Evolutionary conservation across 306 rosid genomes (phyloP).

Genomic region (Dalbergia cultrata): DNA sequence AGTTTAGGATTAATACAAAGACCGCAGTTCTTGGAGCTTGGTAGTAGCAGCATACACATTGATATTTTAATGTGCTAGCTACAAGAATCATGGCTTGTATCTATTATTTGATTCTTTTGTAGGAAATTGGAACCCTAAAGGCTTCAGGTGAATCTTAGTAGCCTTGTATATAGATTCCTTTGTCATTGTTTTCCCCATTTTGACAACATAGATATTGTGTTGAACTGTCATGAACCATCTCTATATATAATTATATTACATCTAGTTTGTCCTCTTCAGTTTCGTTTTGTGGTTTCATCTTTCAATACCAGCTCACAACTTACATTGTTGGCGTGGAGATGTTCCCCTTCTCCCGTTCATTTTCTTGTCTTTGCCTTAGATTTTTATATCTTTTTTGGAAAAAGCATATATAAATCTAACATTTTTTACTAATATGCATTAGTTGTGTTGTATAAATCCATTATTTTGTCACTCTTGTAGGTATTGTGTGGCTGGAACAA

Average conservation of each 20-base stretch:
- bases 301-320: conserved; percentile 2
- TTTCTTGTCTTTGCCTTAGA: conserved; percentile 12
- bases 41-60: neutral
- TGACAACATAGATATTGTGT: neutral
- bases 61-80: conserved; percentile 1
- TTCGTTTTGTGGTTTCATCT: neutral
- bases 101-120: neutral
- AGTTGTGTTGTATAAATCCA: conserved; percentile 6
- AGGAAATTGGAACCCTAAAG: neutral
- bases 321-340: neutral
- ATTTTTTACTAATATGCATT: neutral
- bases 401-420: conserved; percentile 10
- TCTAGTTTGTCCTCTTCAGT: conserved; percentile 2
- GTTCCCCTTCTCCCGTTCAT: conserved; percentile 16
- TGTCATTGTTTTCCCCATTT: neutral
- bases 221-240: neutral
- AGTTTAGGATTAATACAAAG: neutral
- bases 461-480: conserved; percentile 51
- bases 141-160: neutral
- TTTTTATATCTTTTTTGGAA: neutral
- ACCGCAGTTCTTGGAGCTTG: neutral
- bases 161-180: neutral
- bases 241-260: neutral
- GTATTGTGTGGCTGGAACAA: conserved; percentile 84
- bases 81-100: neutral